These are phyloP conservation scores for Hyphopichia pseudoburtonii DNA, from an alignment of 1,139 yeast genomes.

Conservation along the genomic window DNA sequence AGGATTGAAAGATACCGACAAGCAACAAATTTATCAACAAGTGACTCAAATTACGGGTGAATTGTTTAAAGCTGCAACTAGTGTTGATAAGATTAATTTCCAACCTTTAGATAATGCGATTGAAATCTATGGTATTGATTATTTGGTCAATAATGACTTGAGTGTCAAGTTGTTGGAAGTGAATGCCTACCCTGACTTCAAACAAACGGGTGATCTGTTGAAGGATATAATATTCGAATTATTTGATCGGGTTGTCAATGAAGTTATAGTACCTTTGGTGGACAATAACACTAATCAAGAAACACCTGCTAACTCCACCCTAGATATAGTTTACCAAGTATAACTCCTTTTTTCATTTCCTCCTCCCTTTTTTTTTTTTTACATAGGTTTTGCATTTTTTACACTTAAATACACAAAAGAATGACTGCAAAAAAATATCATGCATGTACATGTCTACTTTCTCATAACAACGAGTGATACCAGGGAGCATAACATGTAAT, in stretches of 20 bases:
- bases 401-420: too few relatives aligned
- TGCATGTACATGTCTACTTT: too few relatives aligned
- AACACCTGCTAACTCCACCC: too few relatives aligned
- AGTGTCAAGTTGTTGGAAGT: conserved; percentile 73
- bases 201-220: conserved; percentile 84
- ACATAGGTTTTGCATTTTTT: too few relatives aligned
- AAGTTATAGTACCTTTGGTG: conserved; percentile 19
- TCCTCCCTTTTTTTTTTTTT: too few relatives aligned
- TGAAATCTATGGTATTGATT: conserved; percentile 88
- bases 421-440: too few relatives aligned
- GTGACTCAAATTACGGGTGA: conserved; percentile 66
- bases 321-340: conserved; percentile 11
- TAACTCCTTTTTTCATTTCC: too few relatives aligned
- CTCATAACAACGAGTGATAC: too few relatives aligned
- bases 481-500: too few relatives aligned
- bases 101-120: conserved; percentile 83
- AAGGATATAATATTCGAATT: conserved; percentile 62
- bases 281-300: too few relatives aligned
- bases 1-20: conserved; percentile 34
- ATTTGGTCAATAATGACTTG: conserved; percentile 60
- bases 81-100: conserved; percentile 80
- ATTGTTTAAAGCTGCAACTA: conserved; percentile 77
- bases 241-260: conserved; percentile 47
- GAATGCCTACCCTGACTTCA: conserved; percentile 94
- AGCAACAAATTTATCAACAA: conserved; percentile 44